Conservation (phyloP, 371 early-diverging fungal genomes). For the Choanephora cucurbitarum region DNA sequence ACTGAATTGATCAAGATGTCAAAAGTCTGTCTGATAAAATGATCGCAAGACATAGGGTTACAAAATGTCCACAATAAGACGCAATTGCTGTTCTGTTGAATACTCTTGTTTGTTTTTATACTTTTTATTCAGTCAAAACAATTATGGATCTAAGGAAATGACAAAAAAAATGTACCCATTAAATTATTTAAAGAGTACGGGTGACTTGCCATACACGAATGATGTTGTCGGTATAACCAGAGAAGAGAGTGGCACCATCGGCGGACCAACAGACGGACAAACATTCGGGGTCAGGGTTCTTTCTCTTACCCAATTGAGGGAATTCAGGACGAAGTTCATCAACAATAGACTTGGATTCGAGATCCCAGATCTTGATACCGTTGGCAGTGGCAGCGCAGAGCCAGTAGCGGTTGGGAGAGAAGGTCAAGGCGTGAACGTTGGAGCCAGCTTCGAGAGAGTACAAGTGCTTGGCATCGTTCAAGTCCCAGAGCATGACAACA, state of each 20-base stretch:
- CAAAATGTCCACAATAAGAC: background rate
- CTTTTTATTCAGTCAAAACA: slow-evolving; percentile 6
- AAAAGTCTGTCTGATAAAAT: too few relatives aligned
- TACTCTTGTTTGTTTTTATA: slow-evolving; percentile 7
- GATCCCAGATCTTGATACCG: slow-evolving; percentile 99
- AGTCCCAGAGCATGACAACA: slow-evolving; percentile 98
- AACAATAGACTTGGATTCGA: slow-evolving; percentile 96
- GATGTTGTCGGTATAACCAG: slow-evolving; percentile 96
- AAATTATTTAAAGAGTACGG: slow-evolving; percentile 53
- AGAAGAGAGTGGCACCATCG: slow-evolving; percentile 97
- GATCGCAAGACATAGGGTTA: too few relatives aligned
- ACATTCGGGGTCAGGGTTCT: slow-evolving; percentile 78
- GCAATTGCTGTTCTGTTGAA: background rate
- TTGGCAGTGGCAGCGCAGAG: slow-evolving; percentile 97
- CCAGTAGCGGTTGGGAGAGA: slow-evolving; percentile 99
- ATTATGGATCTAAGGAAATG: background rate
- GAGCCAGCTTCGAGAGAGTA: slow-evolving; percentile 98
- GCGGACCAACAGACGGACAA: slow-evolving; percentile 97
- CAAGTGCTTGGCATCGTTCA: slow-evolving; percentile 99
- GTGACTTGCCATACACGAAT: slow-evolving; percentile 95
- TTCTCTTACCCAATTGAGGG: slow-evolving; percentile 69
- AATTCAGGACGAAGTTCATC: slow-evolving; percentile 95
- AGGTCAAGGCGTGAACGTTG: slow-evolving; percentile 95
- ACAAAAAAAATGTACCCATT: background rate
- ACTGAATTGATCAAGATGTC: too few relatives aligned